phyloP scores from a whole-genome alignment of 352 stramenopile species.

The Pythium aphanidermatum region DNA sequence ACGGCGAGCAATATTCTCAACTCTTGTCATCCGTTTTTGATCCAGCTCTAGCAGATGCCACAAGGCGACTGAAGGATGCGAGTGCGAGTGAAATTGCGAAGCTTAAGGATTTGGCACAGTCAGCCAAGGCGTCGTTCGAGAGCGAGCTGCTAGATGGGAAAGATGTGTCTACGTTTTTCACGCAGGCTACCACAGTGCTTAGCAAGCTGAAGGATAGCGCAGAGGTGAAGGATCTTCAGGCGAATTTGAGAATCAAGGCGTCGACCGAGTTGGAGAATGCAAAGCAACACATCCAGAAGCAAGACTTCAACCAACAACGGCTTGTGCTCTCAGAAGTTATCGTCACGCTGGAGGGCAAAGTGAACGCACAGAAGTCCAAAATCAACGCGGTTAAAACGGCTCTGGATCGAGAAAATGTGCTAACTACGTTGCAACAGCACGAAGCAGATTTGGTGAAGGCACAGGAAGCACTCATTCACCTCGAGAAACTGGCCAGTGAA shows the following conservation, averaged over 20 bases:
- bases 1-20: constrained; percentile 60
- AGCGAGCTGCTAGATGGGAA: constrained; percentile 58
- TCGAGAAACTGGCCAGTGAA: constrained; percentile 54
- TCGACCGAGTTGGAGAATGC: constrained; percentile 32
- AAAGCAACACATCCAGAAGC: constrained; percentile 27
- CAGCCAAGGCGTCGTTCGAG: constrained; percentile 54
- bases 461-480: constrained; percentile 41
- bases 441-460: constrained; percentile 53
- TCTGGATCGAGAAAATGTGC: constrained; percentile 33
- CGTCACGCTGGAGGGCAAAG: constrained; percentile 44
- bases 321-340: constrained; percentile 64
- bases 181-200: constrained; percentile 49
- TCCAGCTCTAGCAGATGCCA: constrained; percentile 54
- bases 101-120: constrained; percentile 42
- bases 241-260: constrained; percentile 36
- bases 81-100: constrained; percentile 45
- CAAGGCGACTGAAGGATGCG: constrained; percentile 38
- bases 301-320: constrained; percentile 26
- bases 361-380: constrained; percentile 35
- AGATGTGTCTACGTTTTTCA: constrained; percentile 56
- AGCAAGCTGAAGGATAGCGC: constrained; percentile 54
- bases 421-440: constrained; percentile 49
- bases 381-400: constrained; percentile 34
- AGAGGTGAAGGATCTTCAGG: constrained; percentile 47
- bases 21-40: constrained; percentile 54